phyloP scores from a whole-genome alignment of 352 stramenopile genomes.

The Phytophthora uliginosa region DNA sequence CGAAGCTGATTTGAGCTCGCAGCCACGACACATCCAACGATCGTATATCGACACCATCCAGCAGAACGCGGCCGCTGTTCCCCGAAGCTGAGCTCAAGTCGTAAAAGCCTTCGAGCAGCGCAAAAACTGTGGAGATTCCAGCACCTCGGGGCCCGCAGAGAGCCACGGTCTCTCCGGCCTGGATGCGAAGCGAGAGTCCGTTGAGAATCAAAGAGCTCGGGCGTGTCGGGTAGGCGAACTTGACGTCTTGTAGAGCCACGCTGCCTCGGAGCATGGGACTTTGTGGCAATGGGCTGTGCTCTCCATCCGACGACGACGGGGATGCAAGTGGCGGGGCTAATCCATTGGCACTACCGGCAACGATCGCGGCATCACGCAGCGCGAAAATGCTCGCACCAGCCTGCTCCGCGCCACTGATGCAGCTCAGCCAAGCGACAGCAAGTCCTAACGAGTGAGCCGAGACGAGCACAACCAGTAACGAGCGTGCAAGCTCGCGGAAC shows the following conservation, averaged over 20 bases:
- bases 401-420: constrained; percentile 29
- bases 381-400: constrained; percentile 41
- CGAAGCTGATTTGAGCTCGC: constrained; percentile 66
- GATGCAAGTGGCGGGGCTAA: constrained; percentile 14
- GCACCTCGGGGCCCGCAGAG: constrained; percentile 42
- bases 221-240: constrained; percentile 53
- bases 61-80: constrained; percentile 55
- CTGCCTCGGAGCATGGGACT: constrained; percentile 39
- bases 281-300: constrained; percentile 19
- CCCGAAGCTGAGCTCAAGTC: constrained; percentile 42
- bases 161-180: constrained; percentile 43
- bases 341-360: constrained; percentile 4
- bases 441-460: constrained; percentile 45
- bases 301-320: constrained; percentile 23
- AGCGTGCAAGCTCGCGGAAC: constrained; percentile 52
- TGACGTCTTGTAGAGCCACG: constrained; percentile 49
- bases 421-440: constrained; percentile 40
- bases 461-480: constrained; percentile 57
- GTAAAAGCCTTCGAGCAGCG: constrained; percentile 79
- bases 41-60: constrained; percentile 85
- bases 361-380: constrained; percentile 36
- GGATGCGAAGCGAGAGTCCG: constrained; percentile 30
- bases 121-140: constrained; percentile 66
- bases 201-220: constrained; percentile 31
- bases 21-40: constrained; percentile 75